phyloP scores from a whole-genome alignment of 2,329 filamentous ascomycete genomes.

The Pseudogymnoascus sp. region DNA sequence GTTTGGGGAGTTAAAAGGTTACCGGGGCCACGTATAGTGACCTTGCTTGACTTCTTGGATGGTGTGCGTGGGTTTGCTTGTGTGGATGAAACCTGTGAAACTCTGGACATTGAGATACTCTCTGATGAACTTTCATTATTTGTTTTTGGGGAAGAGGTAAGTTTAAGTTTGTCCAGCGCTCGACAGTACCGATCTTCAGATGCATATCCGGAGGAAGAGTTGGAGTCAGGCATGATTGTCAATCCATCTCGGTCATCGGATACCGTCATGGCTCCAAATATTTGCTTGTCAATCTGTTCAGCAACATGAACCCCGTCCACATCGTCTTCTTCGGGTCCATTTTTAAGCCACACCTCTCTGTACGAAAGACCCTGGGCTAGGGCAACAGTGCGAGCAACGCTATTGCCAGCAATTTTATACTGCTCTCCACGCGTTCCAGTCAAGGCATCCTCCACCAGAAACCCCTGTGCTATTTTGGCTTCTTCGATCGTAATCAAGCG shows the following conservation, averaged over 20 bases:
- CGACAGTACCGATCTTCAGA: neutral
- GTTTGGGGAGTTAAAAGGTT: neutral
- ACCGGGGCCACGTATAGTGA: neutral
- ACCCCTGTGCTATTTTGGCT: slow-evolving; percentile 58
- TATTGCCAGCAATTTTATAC: slow-evolving; percentile 66
- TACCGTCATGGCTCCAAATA: neutral
- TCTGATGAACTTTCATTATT: neutral
- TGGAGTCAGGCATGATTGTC: neutral
- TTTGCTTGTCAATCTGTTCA: neutral
- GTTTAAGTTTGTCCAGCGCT: neutral
- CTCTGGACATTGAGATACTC: neutral
- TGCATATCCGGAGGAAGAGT: neutral
- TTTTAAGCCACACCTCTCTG: slow-evolving; percentile 44
- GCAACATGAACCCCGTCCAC: neutral
- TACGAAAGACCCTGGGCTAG: slow-evolving; percentile 57
- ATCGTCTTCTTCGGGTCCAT: slow-evolving; percentile 9
- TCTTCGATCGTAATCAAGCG: slow-evolving; percentile 59
- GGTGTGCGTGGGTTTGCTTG: neutral
- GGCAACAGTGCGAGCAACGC: slow-evolving; percentile 61
- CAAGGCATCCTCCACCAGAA: slow-evolving; percentile 61
- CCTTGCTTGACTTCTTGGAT: neutral
- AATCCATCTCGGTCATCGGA: neutral
- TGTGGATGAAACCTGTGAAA: neutral
- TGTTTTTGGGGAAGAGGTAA: neutral
- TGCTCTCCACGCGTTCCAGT: slow-evolving; percentile 49